Conservation (phyloP, 2,329 filamentous ascomycete genomes). For the Truncatella angustata region DNA sequence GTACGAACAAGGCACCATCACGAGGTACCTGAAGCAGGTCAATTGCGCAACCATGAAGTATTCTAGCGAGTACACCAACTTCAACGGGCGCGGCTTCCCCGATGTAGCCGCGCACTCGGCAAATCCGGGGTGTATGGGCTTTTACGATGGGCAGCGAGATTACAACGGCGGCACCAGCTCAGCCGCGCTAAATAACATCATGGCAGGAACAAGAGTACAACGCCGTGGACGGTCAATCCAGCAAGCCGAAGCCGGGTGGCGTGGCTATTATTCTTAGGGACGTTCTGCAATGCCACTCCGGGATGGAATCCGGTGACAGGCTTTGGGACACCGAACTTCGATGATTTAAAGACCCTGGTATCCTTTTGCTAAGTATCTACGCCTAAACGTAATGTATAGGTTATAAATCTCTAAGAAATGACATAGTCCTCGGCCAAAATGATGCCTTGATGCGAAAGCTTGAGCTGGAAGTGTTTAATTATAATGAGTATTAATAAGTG, state of each 20-base stretch:
- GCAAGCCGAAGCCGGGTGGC: conserved; percentile 21
- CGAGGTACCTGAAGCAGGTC: conserved; percentile 33
- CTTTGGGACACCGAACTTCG: conserved; percentile 31
- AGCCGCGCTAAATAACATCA: conserved; percentile 13
- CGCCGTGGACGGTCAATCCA: conserved; percentile 20
- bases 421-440: too few species aligned
- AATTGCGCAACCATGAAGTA: conserved; percentile 11
- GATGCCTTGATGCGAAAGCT: too few species aligned
- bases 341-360: too few species aligned
- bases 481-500: too few species aligned
- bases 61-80: conserved; percentile 16
- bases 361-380: too few species aligned
- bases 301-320: conserved; percentile 52
- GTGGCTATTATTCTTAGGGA: conserved; percentile 23
- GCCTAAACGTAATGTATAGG: too few species aligned
- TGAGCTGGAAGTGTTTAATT: too few species aligned
- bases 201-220: conserved; percentile 22
- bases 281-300: conserved; percentile 30
- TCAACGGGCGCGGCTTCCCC: conserved; percentile 24
- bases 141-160: conserved; percentile 16
- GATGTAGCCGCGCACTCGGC: conserved; percentile 30
- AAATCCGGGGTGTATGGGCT: too few species aligned
- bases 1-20: conserved; percentile 43
- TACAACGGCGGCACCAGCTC: conserved; percentile 17
- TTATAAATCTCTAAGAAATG: too few species aligned